Evolutionary conservation across 1,284 basidiomycete genomes (phyloP).

Genomic region (Ustilago cynodontis): DNA sequence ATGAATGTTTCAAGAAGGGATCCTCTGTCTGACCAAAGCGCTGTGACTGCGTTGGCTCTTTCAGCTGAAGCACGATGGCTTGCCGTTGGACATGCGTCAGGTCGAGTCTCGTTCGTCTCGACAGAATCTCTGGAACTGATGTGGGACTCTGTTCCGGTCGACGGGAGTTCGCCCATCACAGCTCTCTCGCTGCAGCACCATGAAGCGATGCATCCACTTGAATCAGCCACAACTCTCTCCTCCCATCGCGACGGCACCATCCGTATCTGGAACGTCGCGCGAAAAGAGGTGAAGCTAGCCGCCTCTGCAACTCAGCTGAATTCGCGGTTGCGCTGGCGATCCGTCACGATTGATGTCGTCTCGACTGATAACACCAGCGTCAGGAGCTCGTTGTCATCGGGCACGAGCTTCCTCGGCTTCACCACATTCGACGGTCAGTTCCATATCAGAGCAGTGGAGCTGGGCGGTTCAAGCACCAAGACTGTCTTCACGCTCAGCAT

Average conservation of each 20-base stretch:
- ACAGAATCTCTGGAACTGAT: conserved; percentile 26
- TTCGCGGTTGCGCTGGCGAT: conserved; percentile 31
- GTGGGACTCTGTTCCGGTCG: conserved; percentile 19
- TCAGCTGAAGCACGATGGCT: conserved; percentile 71
- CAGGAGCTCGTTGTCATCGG: background rate
- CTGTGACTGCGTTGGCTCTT: conserved; percentile 46
- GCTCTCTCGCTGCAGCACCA: conserved; percentile 36
- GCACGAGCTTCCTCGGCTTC: conserved; percentile 28
- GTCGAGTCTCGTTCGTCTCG: conserved; percentile 75
- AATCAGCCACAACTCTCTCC: conserved; percentile 33
- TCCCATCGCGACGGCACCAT: conserved; percentile 51
- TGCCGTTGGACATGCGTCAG: conserved; percentile 77
- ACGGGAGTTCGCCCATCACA: conserved; percentile 17
- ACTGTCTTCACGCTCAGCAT: conserved; percentile 31
- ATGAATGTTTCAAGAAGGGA: conserved; percentile 12
- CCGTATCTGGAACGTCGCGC: conserved; percentile 30
- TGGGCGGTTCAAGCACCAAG: conserved; percentile 22
- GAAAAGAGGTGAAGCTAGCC: conserved; percentile 18
- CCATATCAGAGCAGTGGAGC: conserved; percentile 27
- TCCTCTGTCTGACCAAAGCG: conserved; percentile 8
- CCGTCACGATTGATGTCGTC: conserved; percentile 9
- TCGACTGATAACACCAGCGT: conserved; percentile 1
- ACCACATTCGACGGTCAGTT: conserved; percentile 36
- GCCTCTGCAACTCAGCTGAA: conserved; percentile 29
- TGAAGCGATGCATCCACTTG: conserved; percentile 33